phyloP scores from a whole-genome alignment of 495 filamentous ascomycete species.

The Xylaria nigripes region DNA sequence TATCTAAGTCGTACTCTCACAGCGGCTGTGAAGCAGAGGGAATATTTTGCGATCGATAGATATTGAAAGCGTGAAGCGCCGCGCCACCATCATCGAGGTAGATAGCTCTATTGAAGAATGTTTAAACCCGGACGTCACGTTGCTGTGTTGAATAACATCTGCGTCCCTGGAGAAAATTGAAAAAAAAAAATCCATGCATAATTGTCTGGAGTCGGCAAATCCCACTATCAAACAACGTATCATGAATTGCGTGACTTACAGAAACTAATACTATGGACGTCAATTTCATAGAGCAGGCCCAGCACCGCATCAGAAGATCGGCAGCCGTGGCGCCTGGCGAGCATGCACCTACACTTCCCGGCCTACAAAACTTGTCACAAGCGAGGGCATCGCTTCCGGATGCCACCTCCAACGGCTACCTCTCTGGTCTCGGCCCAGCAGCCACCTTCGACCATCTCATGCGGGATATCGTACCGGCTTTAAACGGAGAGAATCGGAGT shows the following conservation, averaged over 20 bases:
- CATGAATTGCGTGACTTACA: not conserved
- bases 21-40: not conserved
- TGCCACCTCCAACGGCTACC: conserved; percentile 9
- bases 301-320: conserved; percentile 10
- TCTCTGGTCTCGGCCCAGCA: conserved; percentile 16
- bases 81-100: not conserved
- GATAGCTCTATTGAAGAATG: not conserved
- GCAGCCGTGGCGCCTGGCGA: not conserved
- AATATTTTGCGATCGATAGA: conserved; percentile 14
- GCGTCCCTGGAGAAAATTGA: too few species aligned
- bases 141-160: too few species aligned
- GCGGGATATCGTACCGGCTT: conserved; percentile 55
- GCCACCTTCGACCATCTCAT: conserved; percentile 38
- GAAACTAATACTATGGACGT: conserved; percentile 3
- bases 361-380: conserved; percentile 4
- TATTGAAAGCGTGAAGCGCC: not conserved
- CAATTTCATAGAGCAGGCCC: conserved; percentile 1
- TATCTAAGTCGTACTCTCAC: not conserved
- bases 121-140: not conserved
- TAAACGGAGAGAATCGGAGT: conserved; percentile 54
- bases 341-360: conserved; percentile 18
- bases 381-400: conserved; percentile 24
- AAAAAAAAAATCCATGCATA: too few species aligned
- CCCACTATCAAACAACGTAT: not conserved
- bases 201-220: not conserved